Evolutionary conservation across 1,284 basidiomycete genomes (phyloP).

Genomic region (Dichomitus squalens): DNA sequence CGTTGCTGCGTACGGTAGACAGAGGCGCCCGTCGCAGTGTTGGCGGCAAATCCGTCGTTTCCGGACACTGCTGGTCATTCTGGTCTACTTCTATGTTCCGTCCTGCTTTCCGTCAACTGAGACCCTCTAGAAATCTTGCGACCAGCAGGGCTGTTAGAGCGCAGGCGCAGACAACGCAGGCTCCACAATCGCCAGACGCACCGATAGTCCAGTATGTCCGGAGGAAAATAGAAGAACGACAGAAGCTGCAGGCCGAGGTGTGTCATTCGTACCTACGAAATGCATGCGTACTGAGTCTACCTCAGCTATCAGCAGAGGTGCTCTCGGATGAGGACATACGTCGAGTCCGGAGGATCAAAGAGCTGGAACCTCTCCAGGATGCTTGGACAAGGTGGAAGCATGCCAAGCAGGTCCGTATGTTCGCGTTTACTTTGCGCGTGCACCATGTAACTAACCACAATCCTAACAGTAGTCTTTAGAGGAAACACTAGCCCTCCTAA

Average conservation of each 20-base stretch:
- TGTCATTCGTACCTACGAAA: not conserved
- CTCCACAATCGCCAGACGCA: conserved; percentile 16
- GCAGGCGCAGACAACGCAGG: conserved; percentile 2
- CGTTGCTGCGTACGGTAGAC: not conserved
- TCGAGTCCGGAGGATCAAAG: conserved; percentile 48
- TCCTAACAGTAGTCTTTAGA: conserved; percentile 57
- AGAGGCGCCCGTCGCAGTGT: not conserved
- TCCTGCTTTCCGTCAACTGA: conserved; percentile 1
- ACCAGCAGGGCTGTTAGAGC: conserved; percentile 3
- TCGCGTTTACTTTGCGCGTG: not conserved
- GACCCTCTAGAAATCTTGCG: conserved; percentile 3
- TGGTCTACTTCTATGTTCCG: conserved; percentile 11
- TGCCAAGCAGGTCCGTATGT: conserved; percentile 43
- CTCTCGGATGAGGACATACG: conserved; percentile 43
- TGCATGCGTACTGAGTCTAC: not conserved
- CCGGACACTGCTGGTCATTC: not conserved
- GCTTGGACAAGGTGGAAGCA: conserved; percentile 52
- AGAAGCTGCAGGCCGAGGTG: conserved; percentile 31
- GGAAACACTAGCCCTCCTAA: conserved; percentile 64
- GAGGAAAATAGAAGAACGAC: conserved; percentile 29
- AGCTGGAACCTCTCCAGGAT: conserved; percentile 52
- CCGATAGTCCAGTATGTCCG: conserved; percentile 31
- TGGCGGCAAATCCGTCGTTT: not conserved
- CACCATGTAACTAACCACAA: conserved; percentile 9
- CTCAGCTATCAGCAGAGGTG: conserved; percentile 35